Conservation (phyloP, 495 filamentous ascomycete species). For the Penicillium maclennaniae region DNA sequence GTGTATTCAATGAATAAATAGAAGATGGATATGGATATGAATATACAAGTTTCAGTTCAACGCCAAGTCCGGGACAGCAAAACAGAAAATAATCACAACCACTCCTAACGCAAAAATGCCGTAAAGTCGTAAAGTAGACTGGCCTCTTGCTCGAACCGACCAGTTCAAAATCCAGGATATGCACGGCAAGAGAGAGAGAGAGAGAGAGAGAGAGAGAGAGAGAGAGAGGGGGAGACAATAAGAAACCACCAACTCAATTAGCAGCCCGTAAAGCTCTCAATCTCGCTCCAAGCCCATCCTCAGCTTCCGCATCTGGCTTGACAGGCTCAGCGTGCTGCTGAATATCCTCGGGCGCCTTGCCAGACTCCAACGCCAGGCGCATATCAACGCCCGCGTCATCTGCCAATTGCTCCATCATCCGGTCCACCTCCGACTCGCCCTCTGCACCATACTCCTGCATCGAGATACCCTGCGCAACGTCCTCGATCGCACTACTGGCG, state of each 20-base stretch:
- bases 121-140: conserved; percentile 4
- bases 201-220: neutral
- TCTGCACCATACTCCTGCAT: conserved; percentile 48
- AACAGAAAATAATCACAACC: neutral
- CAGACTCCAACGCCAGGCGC: conserved; percentile 39
- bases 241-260: conserved; percentile 18
- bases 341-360: conserved; percentile 19
- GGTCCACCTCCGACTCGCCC: conserved; percentile 45
- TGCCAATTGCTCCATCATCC: conserved; percentile 46
- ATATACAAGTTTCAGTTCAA: neutral
- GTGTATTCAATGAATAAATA: neutral
- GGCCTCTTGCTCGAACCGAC: neutral
- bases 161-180: neutral
- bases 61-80: conserved; percentile 26
- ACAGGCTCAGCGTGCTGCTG: neutral
- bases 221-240: too few relatives aligned
- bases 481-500: conserved; percentile 43
- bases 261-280: conserved; percentile 42
- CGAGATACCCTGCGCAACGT: conserved; percentile 44
- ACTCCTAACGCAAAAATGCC: conserved; percentile 2
- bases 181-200: neutral
- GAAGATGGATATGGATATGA: neutral
- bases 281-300: conserved; percentile 44
- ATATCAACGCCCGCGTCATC: conserved; percentile 47
- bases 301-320: conserved; percentile 31